Base-by-base conservation (phyloP, 441 rosid genomes). In the Erodium texanum region DNA sequence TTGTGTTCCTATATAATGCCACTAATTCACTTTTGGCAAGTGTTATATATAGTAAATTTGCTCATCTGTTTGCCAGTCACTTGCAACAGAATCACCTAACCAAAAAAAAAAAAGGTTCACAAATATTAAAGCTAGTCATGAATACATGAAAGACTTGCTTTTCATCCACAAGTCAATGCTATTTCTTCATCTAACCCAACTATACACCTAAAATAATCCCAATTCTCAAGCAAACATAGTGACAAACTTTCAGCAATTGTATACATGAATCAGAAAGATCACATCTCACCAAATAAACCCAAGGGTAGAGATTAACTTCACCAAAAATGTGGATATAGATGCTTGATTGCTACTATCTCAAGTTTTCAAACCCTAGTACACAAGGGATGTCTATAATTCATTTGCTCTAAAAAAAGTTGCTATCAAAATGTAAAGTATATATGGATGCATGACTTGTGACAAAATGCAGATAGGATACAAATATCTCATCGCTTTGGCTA, bases 401-500 rank as follows among this genome's bases (percentile, higher is more conserved):
- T 2, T 45, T 11, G n/a, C 52, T 45, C 52, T 14, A 16, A 45
- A 50, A 50, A 34, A 34, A 34, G 38, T 34, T 34, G 38, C 38
- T 34, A 34, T 7, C 43, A 54, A 20, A 65, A 8, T 67, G 73
- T 16, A 58, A 24, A 12, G 59, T 52, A n/a, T n/a, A 22, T 5
- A 45, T 45, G 52, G 52, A 45, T 2, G 3, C 23, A 43, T 0
- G n/a, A 36, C 62, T 56, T 45, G 18, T 29, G 22, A 63, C 52
- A 74, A 54, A 52, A 56, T 41, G 36, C 70, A 59, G 68, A 66
- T 41, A 34, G 22, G 58, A 58, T 70, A 71, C 74, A 71, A 27
- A 54, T 14, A 32, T 68, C 62, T 24, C 34, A 9, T 22, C 9
- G 34, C 19, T 56, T 56, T 56, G 7, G 62, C 62, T 19, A 8